Evolutionary conservation across 495 filamentous ascomycete genomes (phyloP).

Genomic region (Penicillium ucsense): DNA sequence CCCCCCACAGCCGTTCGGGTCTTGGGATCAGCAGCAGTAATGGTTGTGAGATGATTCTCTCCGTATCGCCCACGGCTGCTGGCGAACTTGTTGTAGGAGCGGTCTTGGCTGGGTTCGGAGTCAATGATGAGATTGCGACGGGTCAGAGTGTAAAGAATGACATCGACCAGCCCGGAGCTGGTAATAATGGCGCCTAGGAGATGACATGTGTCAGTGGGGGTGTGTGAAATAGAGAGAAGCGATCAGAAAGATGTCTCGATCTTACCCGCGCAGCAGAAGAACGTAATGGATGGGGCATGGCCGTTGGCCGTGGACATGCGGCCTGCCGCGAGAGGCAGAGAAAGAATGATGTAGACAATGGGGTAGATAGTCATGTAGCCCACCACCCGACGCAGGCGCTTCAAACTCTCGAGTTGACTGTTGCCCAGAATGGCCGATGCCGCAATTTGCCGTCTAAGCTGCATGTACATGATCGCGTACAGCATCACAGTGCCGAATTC

Average conservation of each 20-base stretch:
- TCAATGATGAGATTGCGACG: conserved; percentile 39
- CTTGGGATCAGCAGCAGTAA: conserved; percentile 27
- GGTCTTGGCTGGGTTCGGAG: conserved; percentile 30
- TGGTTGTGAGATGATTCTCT: conserved; percentile 24
- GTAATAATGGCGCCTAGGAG: conserved; percentile 51
- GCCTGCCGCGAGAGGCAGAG: conserved; percentile 58
- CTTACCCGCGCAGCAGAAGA: conserved; percentile 53
- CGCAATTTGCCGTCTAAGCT: conserved; percentile 40
- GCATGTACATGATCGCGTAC: conserved; percentile 56
- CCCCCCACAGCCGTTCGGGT: conserved; percentile 11
- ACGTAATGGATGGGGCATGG: conserved; percentile 40
- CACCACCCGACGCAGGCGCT: conserved; percentile 40
- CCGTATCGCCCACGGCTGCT: conserved; percentile 24
- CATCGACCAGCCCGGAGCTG: conserved; percentile 65
- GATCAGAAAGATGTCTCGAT: neutral
- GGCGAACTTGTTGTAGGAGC: conserved; percentile 27
- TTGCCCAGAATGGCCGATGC: conserved; percentile 30
- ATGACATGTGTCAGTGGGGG: neutral
- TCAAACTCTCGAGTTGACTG: conserved; percentile 28
- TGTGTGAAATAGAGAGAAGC: neutral
- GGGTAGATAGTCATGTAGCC: conserved; percentile 70
- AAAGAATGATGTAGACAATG: conserved; percentile 61
- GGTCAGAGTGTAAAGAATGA: conserved; percentile 63
- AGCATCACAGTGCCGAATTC: conserved; percentile 54
- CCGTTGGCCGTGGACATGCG: conserved; percentile 58